phyloP scores from a whole-genome alignment of 768 basidiomycete genomes.

The Exidia glandulosa region DNA sequence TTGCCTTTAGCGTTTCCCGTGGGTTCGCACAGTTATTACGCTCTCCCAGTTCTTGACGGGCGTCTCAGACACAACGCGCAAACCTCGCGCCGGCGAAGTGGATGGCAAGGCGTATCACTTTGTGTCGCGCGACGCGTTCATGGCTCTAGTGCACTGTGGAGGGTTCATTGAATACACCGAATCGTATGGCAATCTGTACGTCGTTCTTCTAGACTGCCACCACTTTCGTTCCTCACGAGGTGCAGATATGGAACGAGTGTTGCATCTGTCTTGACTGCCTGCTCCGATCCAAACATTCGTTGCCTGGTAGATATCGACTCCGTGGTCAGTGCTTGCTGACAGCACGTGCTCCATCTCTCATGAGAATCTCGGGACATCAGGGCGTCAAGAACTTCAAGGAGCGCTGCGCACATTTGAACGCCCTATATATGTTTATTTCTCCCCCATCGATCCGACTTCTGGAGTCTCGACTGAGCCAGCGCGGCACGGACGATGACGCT shows the following conservation, averaged over 20 bases:
- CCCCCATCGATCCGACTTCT: constrained; percentile 28
- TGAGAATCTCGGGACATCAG: constrained; percentile 8
- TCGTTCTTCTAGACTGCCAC: neutral
- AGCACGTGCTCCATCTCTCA: neutral
- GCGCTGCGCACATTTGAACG: constrained; percentile 27
- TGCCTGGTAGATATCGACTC: constrained; percentile 39
- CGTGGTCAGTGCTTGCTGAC: constrained; percentile 17
- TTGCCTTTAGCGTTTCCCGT: constrained; percentile 35
- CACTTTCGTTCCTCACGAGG: neutral
- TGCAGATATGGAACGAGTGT: neutral
- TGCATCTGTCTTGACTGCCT: neutral
- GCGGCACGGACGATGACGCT: constrained; percentile 31
- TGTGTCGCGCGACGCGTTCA: constrained; percentile 27
- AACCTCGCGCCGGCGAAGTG: constrained; percentile 30
- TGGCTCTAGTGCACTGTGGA: constrained; percentile 23
- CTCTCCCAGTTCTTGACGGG: too few relatives aligned
- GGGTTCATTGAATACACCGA: constrained; percentile 38
- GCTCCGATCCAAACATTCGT: constrained; percentile 18
- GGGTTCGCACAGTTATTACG: too few relatives aligned
- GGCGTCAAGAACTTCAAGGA: constrained; percentile 32
- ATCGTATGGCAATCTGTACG: constrained; percentile 29
- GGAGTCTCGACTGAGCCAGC: constrained; percentile 23
- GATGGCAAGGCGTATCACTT: constrained; percentile 35
- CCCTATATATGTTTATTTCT: constrained; percentile 34
- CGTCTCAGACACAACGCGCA: constrained; percentile 35